phyloP scores from a whole-genome alignment of 2,329 filamentous ascomycete species.

The Dactylellina haptotyla region DNA sequence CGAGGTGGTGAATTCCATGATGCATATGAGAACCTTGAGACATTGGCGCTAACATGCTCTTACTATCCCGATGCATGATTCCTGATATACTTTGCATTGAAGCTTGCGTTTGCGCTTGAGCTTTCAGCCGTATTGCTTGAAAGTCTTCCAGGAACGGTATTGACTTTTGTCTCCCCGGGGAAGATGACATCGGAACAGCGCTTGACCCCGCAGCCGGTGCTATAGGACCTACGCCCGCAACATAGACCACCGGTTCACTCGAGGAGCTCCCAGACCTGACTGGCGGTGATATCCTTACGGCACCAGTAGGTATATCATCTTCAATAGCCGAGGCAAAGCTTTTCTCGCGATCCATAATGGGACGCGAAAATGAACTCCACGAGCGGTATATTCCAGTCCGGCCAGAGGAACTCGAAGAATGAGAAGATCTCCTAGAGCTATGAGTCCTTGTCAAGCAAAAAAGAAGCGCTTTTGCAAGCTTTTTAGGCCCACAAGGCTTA shows the following conservation, averaged over 20 bases:
- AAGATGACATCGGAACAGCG: conserved; percentile 37
- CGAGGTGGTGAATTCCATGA: conserved; percentile 8
- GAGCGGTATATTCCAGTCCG: conserved; percentile 26
- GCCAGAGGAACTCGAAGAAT: conserved; percentile 27
- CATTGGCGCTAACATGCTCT: background rate
- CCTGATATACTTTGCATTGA: conserved; percentile 43
- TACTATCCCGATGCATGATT: conserved; percentile 44
- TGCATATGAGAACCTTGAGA: conserved; percentile 7
- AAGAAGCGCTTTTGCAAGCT: conserved; percentile 61
- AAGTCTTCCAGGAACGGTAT: conserved; percentile 41
- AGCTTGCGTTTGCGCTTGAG: conserved; percentile 21
- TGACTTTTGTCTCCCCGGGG: conserved; percentile 27
- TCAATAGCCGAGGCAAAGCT: conserved; percentile 20
- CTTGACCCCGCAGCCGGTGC: conserved; percentile 26
- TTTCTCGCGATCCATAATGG: conserved; percentile 22
- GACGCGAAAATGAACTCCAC: conserved; percentile 24
- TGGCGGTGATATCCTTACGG: conserved; percentile 37
- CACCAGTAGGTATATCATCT: conserved; percentile 21
- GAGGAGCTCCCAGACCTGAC: conserved; percentile 44
- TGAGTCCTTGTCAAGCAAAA: conserved; percentile 58
- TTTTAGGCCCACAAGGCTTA: conserved; percentile 62
- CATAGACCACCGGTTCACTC: conserved; percentile 42
- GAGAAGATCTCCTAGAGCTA: conserved; percentile 34
- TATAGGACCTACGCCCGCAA: conserved; percentile 22
- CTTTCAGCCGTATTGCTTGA: conserved; percentile 21